Base-by-base conservation (phyloP, 306 rosid genomes). In the Quillaja saponaria region DNA sequence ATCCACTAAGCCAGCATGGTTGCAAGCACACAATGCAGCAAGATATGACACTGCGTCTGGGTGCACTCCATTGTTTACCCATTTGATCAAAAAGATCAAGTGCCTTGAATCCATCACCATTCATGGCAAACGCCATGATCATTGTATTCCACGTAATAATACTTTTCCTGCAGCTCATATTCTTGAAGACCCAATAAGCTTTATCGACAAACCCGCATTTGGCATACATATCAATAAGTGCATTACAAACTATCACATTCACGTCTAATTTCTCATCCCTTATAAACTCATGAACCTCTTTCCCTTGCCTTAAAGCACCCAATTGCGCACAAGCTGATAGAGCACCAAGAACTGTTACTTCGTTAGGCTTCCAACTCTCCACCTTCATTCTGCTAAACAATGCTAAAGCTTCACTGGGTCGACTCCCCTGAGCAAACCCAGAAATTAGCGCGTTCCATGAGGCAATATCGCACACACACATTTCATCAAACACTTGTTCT, bases 121-220 rank as follows among this genome's bases (percentile, higher is more conserved):
- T 80, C 88, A 91, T 78, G 0, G 87, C 96, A 63, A 91, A 85
- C 0, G 80, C 95, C 96, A 91, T 87, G 31, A 91, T 85, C 86
- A 91, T 87, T 2, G 86, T 80, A 55, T 87, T 91, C 96, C 97
- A 91, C 0, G 97, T 83, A n/a, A 91, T 67, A 5, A 82, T 56
- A 78, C 73, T 73, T 73, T 81, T 90, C 56, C 64, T 67, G 19
- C 87, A 72, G n/a, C 69, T 76, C 96, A 87, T 87, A 34, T 56
- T 68, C 33, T 58, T 8, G 17, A 91, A 91, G 10, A 84, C 95
- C n/a, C 31, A 21, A 69, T 55, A 80, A 5, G 90, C 91, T 58
- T 84, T 85, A 74, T 87, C 86, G 45, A 72, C 85, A 57, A 71
- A 85, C 56, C 96, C 96, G 13, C 97, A 91, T 76, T 91, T 91